Percentiles rank a stretch among this genome's conserved stretches.
Evolutionary conservation across 345 rosid species (phyloP).

Genomic region (Noccaea caerulescens): DNA sequence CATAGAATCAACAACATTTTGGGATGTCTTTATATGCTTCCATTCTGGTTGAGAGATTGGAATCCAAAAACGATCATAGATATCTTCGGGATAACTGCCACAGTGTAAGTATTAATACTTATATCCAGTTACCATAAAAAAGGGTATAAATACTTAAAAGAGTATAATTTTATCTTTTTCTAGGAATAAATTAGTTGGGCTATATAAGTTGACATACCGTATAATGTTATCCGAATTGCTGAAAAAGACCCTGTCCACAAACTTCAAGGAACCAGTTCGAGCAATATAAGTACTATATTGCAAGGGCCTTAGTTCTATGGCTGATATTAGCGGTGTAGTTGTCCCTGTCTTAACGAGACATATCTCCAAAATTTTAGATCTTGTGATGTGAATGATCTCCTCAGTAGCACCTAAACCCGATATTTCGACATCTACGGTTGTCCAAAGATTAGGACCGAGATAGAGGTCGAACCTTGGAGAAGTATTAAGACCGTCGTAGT

Average conservation of each 20-base stretch:
- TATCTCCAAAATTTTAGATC: conserved; percentile 35
- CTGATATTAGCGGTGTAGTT: conserved; percentile 23
- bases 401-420: background rate
- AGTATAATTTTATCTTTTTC: too few relatives aligned
- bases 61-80: conserved; percentile 45
- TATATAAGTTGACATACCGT: conserved; percentile 20
- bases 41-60: background rate
- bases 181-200: too few relatives aligned
- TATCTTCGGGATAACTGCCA: too few relatives aligned
- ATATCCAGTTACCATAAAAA: too few relatives aligned
- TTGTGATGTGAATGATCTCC: conserved; percentile 50
- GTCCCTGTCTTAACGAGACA: conserved; percentile 58
- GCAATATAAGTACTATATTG: background rate
- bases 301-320: conserved; percentile 39
- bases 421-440: background rate
- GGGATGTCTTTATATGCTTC: conserved; percentile 23
- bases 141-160: too few relatives aligned
- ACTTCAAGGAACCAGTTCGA: conserved; percentile 14
- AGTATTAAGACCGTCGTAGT: conserved; percentile 44
- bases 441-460: conserved; percentile 54
- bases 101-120: too few relatives aligned
- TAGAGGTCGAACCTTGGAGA: conserved; percentile 47
- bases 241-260: background rate
- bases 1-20: background rate
- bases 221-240: background rate